Conservation (phyloP, 257 asterid species). For the Fraxinus quadrangulata region DNA sequence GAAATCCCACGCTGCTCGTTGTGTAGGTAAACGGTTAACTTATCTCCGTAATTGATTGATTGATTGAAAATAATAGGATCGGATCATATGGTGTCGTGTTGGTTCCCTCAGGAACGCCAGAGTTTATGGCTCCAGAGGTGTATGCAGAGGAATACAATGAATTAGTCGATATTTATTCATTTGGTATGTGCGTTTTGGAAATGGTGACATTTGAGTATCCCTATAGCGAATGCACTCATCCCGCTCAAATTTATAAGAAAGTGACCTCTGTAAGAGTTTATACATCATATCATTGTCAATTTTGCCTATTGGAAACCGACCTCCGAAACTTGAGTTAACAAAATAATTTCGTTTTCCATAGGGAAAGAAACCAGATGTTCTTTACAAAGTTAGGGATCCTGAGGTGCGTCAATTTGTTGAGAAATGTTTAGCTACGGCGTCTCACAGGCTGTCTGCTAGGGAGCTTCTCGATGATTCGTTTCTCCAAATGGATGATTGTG, state of each 20-base stretch:
- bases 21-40: conserved; percentile 42
- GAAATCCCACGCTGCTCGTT: conserved; percentile 54
- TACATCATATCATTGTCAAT: conserved; percentile 1
- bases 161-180: conserved; percentile 54
- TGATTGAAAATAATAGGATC: not conserved
- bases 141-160: conserved; percentile 61
- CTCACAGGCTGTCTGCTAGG: conserved; percentile 49
- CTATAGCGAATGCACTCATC: conserved; percentile 57
- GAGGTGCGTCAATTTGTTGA: conserved; percentile 50
- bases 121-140: conserved; percentile 63
- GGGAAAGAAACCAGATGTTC: conserved; percentile 51
- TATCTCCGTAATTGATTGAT: not conserved
- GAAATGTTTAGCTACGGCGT: conserved; percentile 52
- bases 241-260: conserved; percentile 60
- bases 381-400: conserved; percentile 48
- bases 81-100: not conserved
- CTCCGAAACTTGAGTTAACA: conserved; percentile 12
- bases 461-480: conserved; percentile 54
- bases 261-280: conserved; percentile 46
- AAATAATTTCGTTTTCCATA: conserved; percentile 7
- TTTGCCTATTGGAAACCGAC: not conserved
- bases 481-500: conserved; percentile 37
- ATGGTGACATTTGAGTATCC: conserved; percentile 61
- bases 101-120: conserved; percentile 48
- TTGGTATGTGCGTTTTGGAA: conserved; percentile 58